Percentiles rank a stretch among this genome's conserved stretches.
Conservation (phyloP, 768 basidiomycete genomes). For the Lanmaoa pseudosensibilis region DNA sequence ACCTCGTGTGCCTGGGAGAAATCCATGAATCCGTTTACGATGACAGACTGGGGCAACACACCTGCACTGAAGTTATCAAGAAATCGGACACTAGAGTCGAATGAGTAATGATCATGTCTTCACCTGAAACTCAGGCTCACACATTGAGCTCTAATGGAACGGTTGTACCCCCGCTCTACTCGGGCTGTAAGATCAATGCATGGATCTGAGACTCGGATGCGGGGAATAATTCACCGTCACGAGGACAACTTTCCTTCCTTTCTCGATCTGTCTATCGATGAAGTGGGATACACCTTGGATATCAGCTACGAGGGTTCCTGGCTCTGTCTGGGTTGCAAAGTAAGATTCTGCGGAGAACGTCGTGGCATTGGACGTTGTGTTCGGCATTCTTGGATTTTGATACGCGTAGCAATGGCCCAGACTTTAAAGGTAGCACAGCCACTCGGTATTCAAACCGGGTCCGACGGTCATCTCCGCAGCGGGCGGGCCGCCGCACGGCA, state of each 20-base stretch:
- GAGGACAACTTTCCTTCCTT: slow-evolving; percentile 79
- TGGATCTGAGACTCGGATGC: slow-evolving; percentile 3
- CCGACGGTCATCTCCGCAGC: too few relatives aligned
- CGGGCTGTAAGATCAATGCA: slow-evolving; percentile 13
- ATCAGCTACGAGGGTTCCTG: slow-evolving; percentile 68
- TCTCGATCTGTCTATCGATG: slow-evolving; percentile 60
- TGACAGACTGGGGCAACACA: slow-evolving; percentile 33
- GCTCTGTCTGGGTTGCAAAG: slow-evolving; percentile 85
- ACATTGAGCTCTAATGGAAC: slow-evolving; percentile 98
- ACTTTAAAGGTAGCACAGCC: slow-evolving; percentile 12
- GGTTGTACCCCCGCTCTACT: slow-evolving; percentile 95
- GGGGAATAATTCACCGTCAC: slow-evolving; percentile 72
- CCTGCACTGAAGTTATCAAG: slow-evolving; percentile 99
- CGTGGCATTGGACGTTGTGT: slow-evolving; percentile 14
- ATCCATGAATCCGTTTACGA: not conserved
- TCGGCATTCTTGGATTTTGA: slow-evolving; percentile 15
- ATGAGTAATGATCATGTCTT: slow-evolving; percentile 19
- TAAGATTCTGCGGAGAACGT: slow-evolving; percentile 85
- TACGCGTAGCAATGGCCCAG: not conserved
- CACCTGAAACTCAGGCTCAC: slow-evolving; percentile 53
- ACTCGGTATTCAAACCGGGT: not conserved
- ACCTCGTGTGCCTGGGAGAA: slow-evolving; percentile 80
- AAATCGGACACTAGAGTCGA: slow-evolving; percentile 79
- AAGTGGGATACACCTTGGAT: slow-evolving; percentile 66
- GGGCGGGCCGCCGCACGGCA: too few relatives aligned